These are phyloP conservation scores for Corymbia citriodora DNA, from an alignment of 441 rosid genomes.

Conservation along the genomic window DNA sequence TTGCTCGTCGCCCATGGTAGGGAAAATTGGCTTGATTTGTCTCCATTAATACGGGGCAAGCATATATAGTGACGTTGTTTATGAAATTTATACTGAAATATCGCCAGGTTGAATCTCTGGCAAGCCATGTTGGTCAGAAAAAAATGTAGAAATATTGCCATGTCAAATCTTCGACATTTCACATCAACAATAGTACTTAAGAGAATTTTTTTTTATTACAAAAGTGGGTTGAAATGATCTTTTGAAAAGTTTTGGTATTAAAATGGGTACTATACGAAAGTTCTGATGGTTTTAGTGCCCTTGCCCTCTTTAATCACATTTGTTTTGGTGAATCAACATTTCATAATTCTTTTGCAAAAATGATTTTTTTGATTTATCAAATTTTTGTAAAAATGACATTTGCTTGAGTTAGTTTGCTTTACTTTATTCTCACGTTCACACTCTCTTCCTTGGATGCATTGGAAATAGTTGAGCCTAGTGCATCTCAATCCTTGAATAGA, in stretches of 20 bases:
- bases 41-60: not conserved
- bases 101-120: rapidly evolving
- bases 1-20: not conserved
- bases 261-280: rapidly evolving
- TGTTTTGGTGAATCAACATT: not conserved
- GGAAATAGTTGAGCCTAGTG: not conserved
- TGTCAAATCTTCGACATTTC: not conserved
- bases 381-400: not conserved
- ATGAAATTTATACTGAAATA: not conserved
- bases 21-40: not conserved
- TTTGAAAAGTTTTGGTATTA: rapidly evolving
- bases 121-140: not conserved
- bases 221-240: not conserved
- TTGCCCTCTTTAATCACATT: not conserved
- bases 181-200: rapidly evolving
- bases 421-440: not conserved
- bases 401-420: not conserved
- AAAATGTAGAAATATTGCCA: rapidly evolving
- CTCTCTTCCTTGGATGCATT: not conserved
- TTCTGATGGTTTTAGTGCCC: not conserved
- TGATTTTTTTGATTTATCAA: not conserved
- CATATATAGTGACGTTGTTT: not conserved
- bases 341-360: not conserved
- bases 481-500: rapidly evolving
- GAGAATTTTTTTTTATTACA: too few relatives aligned